Base-by-base conservation (phyloP, 495 filamentous ascomycete genomes). In the Trichoderma erinaceum region DNA sequence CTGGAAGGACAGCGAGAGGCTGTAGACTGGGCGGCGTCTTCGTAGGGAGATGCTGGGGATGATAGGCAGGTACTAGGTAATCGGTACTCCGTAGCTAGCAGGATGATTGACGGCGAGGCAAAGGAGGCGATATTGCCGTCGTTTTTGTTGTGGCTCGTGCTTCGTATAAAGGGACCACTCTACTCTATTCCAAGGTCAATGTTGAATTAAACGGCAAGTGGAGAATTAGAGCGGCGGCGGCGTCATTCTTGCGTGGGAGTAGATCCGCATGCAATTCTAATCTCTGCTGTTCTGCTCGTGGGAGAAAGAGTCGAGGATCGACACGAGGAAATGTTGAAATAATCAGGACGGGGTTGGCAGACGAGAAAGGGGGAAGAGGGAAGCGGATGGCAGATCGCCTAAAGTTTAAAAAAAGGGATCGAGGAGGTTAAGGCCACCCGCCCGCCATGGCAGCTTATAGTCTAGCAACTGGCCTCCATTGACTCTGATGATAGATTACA, bases 341-440 rank as follows among this genome's bases (percentile, higher is more conserved):
- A 38, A n/a, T 23, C 18, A n/a, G 18, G 48, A 3, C 4, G 48
- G 21, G 8, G 44, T 16, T 48, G 48, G 18, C 8, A 38, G 35
- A 38, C 8, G 48, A 52, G 48, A 52, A 52, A 52, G 48, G 48
- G 48, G 48, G 48, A 52, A 6, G 18, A 10, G 48, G n/a, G 48
- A 52, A 52, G 48, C n/a, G 18, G 48, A 18, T 52, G 18, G 48
- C 21, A 10, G 48, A 52, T 52, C 7, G 44, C 18, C 44, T n/a
- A 23, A 21, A 52, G 48, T 52, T 52, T 52, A 21, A 52, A 52
- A n/a, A 52, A 23, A 52, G 18, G 48, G 48, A 52, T 52, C 48
- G 48, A 52, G 48, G 48, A 48, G 15, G 15, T 15, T 15, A 48
- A n/a, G 44, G 15, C 13, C 13, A 48, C 15, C 48, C 48, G 48